Conservation (phyloP, 179 eudicot genomes). For the Beta macrorhiza region DNA sequence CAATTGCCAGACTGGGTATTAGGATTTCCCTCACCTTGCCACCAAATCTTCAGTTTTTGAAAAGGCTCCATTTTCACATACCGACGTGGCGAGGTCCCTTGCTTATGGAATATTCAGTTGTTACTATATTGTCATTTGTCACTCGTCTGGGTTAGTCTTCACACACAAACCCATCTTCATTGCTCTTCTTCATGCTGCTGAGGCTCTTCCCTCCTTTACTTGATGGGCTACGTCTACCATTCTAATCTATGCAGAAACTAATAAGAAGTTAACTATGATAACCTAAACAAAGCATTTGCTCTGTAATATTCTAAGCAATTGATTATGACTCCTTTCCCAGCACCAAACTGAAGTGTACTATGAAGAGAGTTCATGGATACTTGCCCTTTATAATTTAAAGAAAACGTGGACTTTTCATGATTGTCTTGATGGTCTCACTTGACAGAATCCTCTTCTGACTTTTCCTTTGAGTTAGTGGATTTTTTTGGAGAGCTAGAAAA, state of each 20-base stretch:
- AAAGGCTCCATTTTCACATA: constrained; percentile 24
- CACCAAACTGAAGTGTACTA: constrained; percentile 13
- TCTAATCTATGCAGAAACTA: constrained; percentile 35
- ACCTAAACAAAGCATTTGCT: neutral
- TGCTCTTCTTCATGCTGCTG: constrained; percentile 32
- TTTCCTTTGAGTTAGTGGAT: constrained; percentile 50
- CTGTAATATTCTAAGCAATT: neutral
- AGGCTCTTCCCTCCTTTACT: constrained; percentile 37
- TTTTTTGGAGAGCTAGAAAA: constrained; percentile 57
- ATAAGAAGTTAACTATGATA: constrained; percentile 3
- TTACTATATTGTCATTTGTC: constrained; percentile 26
- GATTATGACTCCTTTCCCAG: neutral
- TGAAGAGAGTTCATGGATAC: constrained; percentile 22
- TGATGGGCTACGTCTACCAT: constrained; percentile 45
- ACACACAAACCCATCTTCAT: constrained; percentile 27
- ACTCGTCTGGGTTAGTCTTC: constrained; percentile 31
- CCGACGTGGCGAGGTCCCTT: constrained; percentile 28
- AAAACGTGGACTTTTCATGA: constrained; percentile 45
- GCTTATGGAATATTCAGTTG: constrained; percentile 25
- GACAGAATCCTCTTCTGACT: constrained; percentile 44
- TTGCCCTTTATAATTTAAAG: constrained; percentile 75
- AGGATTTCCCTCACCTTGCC: constrained; percentile 20
- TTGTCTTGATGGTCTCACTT: constrained; percentile 41
- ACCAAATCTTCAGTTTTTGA: constrained; percentile 33
- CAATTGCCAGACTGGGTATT: constrained; percentile 22